These are phyloP conservation scores for Plasmodium malariae DNA, from an alignment of 169 alveolate genomes.

Conservation along the genomic window DNA sequence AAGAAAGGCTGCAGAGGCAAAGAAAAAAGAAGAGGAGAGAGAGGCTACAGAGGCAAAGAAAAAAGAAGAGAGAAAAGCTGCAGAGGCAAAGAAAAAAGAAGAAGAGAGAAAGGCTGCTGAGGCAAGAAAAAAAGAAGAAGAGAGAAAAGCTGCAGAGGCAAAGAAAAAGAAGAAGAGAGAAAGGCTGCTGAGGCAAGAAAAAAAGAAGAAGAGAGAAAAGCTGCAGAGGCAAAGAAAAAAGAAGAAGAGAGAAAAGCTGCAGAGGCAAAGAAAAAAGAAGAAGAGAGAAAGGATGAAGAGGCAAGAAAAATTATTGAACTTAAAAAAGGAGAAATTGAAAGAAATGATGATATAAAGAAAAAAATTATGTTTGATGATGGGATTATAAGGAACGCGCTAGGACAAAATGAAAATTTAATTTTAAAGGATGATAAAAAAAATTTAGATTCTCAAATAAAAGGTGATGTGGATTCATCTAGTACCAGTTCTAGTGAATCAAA, in stretches of 20 bases:
- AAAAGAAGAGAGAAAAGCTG: background rate
- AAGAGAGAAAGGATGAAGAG: conserved; percentile 21
- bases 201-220: background rate
- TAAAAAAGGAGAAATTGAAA: conserved; percentile 12
- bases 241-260: background rate
- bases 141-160: conserved; percentile 14
- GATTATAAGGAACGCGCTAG: background rate
- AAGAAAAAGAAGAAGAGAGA: conserved; percentile 11
- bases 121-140: conserved; percentile 10
- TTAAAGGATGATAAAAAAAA: background rate
- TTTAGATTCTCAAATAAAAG: background rate
- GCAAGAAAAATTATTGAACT: conserved; percentile 7
- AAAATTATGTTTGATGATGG: background rate
- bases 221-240: background rate
- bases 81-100: background rate
- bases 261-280: conserved; percentile 1
- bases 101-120: conserved; percentile 9
- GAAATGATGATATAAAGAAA: background rate
- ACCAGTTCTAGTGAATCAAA: background rate
- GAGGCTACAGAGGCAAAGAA: background rate
- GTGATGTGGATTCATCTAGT: conserved; percentile 1
- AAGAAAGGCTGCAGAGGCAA: background rate
- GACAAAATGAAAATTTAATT: background rate
- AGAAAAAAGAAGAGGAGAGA: background rate
- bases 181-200: conserved; percentile 13